Conservation (phyloP, 768 basidiomycete species). For the Rhodotorula sphaerocarpa region DNA sequence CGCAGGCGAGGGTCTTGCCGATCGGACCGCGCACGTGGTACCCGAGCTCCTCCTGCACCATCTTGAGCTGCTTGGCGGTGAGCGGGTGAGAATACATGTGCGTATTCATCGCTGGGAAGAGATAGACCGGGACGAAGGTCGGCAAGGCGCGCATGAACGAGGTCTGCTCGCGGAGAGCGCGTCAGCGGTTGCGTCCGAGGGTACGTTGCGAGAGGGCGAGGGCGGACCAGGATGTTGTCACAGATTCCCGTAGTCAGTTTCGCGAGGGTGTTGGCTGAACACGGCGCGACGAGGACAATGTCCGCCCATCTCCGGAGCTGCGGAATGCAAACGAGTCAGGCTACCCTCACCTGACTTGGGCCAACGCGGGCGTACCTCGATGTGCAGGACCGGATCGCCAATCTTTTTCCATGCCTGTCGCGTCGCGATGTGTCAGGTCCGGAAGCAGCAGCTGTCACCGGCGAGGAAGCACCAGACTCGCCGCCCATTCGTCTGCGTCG, state of each 20-base stretch:
- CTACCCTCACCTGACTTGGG: too few relatives aligned
- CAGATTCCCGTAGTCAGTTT: slow-evolving; percentile 83
- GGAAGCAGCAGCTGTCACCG: not conserved
- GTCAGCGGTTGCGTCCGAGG: too few relatives aligned
- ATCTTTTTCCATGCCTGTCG: slow-evolving; percentile 61
- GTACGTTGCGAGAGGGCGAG: not conserved
- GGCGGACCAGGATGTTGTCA: slow-evolving; percentile 74
- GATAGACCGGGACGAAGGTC: slow-evolving; percentile 64
- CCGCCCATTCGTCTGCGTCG: slow-evolving; percentile 87
- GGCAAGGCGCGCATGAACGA: slow-evolving; percentile 72
- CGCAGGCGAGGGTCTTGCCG: slow-evolving; percentile 79
- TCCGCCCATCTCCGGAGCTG: slow-evolving; percentile 72
- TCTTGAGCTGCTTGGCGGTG: slow-evolving; percentile 69
- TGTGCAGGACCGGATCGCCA: slow-evolving; percentile 89
- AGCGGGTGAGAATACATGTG: slow-evolving; percentile 93
- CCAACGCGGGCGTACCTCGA: slow-evolving; percentile 59
- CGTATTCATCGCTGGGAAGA: slow-evolving; percentile 99
- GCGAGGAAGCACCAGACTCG: too few relatives aligned
- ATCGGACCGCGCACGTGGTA: slow-evolving; percentile 82
- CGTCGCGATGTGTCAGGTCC: not conserved
- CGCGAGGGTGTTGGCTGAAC: slow-evolving; percentile 90
- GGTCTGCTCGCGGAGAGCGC: slow-evolving; percentile 43
- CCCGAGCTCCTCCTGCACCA: slow-evolving; percentile 64
- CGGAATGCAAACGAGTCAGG: too few relatives aligned
- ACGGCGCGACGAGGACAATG: slow-evolving; percentile 86